Conservation (phyloP, 192 early-diverging fungal genomes). For the Cladochytrium replicatum region DNA sequence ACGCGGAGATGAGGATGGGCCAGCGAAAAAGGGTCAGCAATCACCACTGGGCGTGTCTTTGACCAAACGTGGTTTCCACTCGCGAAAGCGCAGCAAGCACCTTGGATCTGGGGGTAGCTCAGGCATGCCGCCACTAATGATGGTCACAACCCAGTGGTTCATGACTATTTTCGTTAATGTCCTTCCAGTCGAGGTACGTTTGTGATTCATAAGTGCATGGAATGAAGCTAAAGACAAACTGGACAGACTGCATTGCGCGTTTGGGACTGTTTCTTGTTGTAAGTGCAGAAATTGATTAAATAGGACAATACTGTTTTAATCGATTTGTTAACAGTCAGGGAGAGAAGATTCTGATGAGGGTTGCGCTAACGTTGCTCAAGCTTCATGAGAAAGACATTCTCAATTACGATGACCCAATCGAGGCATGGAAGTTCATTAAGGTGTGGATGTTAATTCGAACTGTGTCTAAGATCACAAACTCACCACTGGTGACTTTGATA, state of each 20-base stretch:
- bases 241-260: conserved; percentile 58
- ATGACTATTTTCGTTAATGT: conserved; percentile 70
- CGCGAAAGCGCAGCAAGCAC: conserved; percentile 10
- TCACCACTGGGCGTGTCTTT: too few species aligned
- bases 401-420: conserved; percentile 17
- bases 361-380: conserved; percentile 62
- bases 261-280: conserved; percentile 75
- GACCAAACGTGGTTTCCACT: too few species aligned
- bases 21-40: too few species aligned
- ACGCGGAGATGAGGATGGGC: background rate
- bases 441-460: too few species aligned
- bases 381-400: conserved; percentile 54
- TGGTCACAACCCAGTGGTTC: conserved; percentile 79
- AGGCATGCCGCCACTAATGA: conserved; percentile 52
- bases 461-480: too few species aligned
- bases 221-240: background rate
- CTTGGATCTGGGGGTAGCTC: conserved; percentile 36
- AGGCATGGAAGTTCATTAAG: conserved; percentile 29
- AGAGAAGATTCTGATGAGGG: conserved; percentile 60
- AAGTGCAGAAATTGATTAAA: conserved; percentile 7
- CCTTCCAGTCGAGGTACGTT: conserved; percentile 53
- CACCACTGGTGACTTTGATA: background rate
- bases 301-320: background rate
- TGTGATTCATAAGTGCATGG: background rate
- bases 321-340: conserved; percentile 46